Percentiles rank a stretch among this genome's conserved stretches.
Evolutionary conservation across 2,329 filamentous ascomycete species (phyloP).

Genomic region (Saccharata proteae): DNA sequence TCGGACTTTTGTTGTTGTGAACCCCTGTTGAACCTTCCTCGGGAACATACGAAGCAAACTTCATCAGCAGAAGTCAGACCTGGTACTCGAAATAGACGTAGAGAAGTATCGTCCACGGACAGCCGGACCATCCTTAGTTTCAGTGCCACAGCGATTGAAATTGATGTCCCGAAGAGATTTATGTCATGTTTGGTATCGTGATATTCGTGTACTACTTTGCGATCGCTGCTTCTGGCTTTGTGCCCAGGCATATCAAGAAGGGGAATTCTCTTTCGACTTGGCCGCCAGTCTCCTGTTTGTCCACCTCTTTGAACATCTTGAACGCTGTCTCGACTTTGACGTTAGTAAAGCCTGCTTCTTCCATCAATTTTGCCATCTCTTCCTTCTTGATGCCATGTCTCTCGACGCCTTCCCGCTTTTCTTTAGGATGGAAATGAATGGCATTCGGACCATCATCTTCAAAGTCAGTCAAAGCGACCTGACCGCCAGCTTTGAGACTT

Average conservation of each 20-base stretch:
- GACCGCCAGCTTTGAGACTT: slow-evolving; percentile 36
- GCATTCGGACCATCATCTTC: slow-evolving; percentile 44
- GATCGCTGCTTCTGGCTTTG: too few relatives aligned
- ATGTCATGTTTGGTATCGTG: too few relatives aligned
- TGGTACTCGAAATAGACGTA: too few relatives aligned
- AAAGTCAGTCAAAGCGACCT: slow-evolving; percentile 44
- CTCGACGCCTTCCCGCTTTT: slow-evolving; percentile 43
- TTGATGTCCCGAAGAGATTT: too few relatives aligned
- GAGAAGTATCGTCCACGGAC: too few relatives aligned
- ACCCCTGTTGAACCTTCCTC: too few relatives aligned
- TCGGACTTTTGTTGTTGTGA: too few relatives aligned
- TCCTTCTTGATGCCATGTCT: slow-evolving; percentile 37
- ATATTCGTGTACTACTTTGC: too few relatives aligned
- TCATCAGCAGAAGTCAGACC: too few relatives aligned
- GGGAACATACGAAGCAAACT: too few relatives aligned
- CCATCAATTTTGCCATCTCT: slow-evolving; percentile 32
- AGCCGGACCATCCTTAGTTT: too few relatives aligned
- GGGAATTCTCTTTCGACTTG: slow-evolving; percentile 31
- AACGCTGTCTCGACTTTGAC: slow-evolving; percentile 37
- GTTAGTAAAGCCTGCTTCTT: slow-evolving; percentile 37
- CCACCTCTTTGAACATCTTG: slow-evolving; percentile 37
- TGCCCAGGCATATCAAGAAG: slow-evolving; percentile 30
- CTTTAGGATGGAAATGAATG: slow-evolving; percentile 39
- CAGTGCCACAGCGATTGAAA: too few relatives aligned
- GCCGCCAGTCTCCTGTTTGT: slow-evolving; percentile 27